These are phyloP conservation scores for Russula griseocarnosa DNA, from an alignment of 768 basidiomycete species.

Conservation along the genomic window DNA sequence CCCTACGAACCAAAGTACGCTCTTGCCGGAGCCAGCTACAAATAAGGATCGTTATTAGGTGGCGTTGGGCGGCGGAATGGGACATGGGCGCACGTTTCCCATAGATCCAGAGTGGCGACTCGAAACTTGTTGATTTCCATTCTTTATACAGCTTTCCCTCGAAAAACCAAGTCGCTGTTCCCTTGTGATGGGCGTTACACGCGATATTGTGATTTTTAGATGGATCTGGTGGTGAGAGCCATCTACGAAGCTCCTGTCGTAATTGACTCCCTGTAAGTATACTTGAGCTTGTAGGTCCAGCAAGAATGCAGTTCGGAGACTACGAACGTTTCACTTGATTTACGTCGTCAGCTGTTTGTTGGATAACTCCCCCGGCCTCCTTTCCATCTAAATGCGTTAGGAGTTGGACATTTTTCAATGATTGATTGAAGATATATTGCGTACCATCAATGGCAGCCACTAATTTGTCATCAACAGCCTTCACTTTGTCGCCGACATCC, in stretches of 20 bases:
- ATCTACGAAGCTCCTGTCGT: not conserved
- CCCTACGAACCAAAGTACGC: slow-evolving; percentile 5
- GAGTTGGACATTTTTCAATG: too few relatives aligned
- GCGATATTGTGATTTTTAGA: not conserved
- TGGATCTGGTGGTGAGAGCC: slow-evolving; percentile 13
- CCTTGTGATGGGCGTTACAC: not conserved
- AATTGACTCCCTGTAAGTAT: not conserved
- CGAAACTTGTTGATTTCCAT: not conserved
- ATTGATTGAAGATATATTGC: too few relatives aligned
- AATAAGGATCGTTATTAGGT: not conserved
- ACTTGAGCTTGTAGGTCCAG: not conserved
- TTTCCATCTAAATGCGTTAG: too few relatives aligned
- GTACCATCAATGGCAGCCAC: not conserved
- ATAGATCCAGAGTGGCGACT: slow-evolving; percentile 5
- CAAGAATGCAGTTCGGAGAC: too few relatives aligned
- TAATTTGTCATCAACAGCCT: not conserved
- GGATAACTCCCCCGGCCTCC: too few relatives aligned
- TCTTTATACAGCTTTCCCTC: not conserved
- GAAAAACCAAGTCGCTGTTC: slow-evolving; percentile 8
- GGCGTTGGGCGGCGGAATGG: too few relatives aligned
- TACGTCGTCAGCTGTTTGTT: too few relatives aligned
- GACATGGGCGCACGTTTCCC: slow-evolving; percentile 3
- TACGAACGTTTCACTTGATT: not conserved
- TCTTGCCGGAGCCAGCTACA: slow-evolving; percentile 17
- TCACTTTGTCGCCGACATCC: too few relatives aligned